phyloP scores from a whole-genome alignment of 176 grass and related monocot genomes.

The Typha latifolia region DNA sequence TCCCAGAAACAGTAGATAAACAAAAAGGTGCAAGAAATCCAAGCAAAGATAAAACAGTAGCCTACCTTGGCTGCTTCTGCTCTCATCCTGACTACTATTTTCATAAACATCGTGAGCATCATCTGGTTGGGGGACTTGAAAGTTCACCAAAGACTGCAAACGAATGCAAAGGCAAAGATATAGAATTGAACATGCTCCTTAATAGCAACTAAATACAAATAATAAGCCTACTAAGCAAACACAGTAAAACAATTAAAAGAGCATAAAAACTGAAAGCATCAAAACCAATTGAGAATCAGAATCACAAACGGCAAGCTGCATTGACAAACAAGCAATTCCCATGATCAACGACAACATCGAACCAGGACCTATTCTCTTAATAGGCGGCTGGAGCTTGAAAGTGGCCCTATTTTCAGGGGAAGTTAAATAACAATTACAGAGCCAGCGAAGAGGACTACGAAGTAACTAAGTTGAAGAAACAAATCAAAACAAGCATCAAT shows the following conservation, averaged over 20 bases:
- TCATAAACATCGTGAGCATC: slow-evolving; percentile 51
- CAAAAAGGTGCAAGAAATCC: neutral
- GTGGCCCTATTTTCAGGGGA: no score
- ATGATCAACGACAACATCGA: neutral
- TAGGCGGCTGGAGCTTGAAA: no score
- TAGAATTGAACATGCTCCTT: no score
- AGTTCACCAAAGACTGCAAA: slow-evolving; percentile 74
- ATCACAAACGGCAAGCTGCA: no score
- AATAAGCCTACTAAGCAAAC: no score
- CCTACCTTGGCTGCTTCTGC: slow-evolving; percentile 61
- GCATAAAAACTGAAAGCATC: no score
- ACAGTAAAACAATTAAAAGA: no score
- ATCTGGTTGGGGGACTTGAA: slow-evolving; percentile 66
- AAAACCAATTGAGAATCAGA: no score
- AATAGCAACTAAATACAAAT: no score
- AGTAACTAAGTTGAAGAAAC: neutral
- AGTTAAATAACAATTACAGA: neutral
- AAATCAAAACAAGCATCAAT: neutral
- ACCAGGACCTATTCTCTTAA: no score
- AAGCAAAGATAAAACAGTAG: slow-evolving; percentile 3
- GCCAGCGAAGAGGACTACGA: neutral
- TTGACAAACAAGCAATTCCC: slow-evolving; percentile 5
- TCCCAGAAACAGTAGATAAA: neutral
- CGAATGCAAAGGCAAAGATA: no score
- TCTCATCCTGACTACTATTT: slow-evolving; percentile 68